A percentile compares a stretch with the other conserved stretches of the same genome.
phyloP scores from a whole-genome alignment of 2,329 filamentous ascomycete genomes.

The Metarhizium guizhouense region DNA sequence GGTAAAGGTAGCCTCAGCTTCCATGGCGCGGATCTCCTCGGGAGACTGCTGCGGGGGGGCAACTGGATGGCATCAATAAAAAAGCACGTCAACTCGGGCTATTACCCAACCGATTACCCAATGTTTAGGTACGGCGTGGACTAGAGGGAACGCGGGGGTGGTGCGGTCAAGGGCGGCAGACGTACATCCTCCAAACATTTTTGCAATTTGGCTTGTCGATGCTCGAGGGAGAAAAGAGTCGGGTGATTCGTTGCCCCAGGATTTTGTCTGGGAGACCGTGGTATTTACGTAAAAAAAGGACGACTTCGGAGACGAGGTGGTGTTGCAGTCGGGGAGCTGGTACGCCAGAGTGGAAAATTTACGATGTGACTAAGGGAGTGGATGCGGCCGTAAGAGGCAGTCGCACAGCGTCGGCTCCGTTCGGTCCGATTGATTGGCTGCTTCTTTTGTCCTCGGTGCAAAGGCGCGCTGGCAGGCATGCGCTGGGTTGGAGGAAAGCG shows the following conservation, averaged over 20 bases:
- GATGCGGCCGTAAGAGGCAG: conserved; percentile 7
- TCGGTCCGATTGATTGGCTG: conserved; percentile 7
- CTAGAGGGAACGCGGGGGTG: neutral
- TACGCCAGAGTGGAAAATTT: neutral
- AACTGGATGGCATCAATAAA: conserved; percentile 31
- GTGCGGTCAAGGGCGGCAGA: conserved; percentile 8
- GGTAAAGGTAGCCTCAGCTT: conserved; percentile 57
- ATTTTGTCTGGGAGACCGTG: neutral
- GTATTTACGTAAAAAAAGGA: conserved; percentile 15
- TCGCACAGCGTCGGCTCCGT: conserved; percentile 12
- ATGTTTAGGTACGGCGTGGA: neutral
- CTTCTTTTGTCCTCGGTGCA: neutral
- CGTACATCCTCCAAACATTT: conserved; percentile 32
- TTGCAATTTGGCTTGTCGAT: conserved; percentile 1
- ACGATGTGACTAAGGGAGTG: neutral
- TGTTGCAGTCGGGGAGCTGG: neutral
- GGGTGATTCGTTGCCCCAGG: neutral
- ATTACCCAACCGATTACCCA: conserved; percentile 5
- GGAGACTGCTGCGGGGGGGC: conserved; percentile 59
- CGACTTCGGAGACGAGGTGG: conserved; percentile 11
- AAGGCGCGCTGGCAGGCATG: no score
- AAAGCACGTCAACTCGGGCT: conserved; percentile 9
- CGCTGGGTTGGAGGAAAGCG: neutral
- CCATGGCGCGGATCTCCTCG: conserved; percentile 61
- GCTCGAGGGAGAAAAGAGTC: neutral